These are phyloP conservation scores for Serpula lacrymans DNA, from an alignment of 768 basidiomycete genomes.

Conservation along the genomic window DNA sequence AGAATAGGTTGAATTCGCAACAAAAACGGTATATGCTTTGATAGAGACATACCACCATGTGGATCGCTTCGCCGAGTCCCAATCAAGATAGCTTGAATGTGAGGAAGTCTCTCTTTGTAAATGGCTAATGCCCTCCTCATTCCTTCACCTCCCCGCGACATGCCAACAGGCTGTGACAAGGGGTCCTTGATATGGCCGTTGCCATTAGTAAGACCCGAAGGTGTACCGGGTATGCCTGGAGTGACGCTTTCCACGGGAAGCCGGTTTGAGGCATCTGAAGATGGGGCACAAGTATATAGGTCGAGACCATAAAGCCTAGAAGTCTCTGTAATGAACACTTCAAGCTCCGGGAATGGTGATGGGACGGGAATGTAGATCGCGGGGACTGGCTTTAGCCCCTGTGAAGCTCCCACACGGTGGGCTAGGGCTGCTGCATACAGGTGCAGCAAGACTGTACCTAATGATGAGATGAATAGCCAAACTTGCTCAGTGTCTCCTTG, in stretches of 20 bases:
- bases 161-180: constrained; percentile 40
- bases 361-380: constrained; percentile 88
- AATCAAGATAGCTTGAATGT: constrained; percentile 79
- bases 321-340: constrained; percentile 73
- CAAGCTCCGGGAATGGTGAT: constrained; percentile 82
- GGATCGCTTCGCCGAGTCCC: constrained; percentile 91
- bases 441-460: constrained; percentile 94
- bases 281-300: constrained; percentile 43
- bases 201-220: constrained; percentile 8
- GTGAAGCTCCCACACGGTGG: constrained; percentile 31
- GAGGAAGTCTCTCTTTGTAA: constrained; percentile 65
- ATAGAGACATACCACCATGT: constrained; percentile 76
- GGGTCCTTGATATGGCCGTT: constrained; percentile 6
- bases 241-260: constrained; percentile 47
- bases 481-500: not conserved
- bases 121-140: constrained; percentile 77
- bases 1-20: not conserved
- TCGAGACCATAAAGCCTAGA: constrained; percentile 68
- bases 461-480: constrained; percentile 5
- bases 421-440: constrained; percentile 76
- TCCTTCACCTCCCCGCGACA: constrained; percentile 56
- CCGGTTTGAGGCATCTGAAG: constrained; percentile 38
- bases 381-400: constrained; percentile 46
- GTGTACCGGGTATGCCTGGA: constrained; percentile 32
- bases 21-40: constrained; percentile 1